These are phyloP conservation scores for Scleroderma citrinum DNA, from an alignment of 768 basidiomycete species.

Conservation along the genomic window DNA sequence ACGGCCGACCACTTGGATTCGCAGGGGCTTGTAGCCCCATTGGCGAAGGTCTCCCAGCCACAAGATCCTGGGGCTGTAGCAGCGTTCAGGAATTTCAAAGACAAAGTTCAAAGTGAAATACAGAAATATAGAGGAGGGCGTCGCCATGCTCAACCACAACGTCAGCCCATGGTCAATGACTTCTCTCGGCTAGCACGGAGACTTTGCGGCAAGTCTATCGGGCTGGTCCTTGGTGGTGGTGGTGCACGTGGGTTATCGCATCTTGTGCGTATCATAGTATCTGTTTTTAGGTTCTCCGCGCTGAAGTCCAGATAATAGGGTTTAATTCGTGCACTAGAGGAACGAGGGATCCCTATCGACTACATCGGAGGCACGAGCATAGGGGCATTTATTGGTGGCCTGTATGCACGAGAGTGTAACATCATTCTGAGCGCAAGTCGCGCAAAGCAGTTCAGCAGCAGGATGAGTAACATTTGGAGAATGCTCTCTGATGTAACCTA, in stretches of 20 bases:
- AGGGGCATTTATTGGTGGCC: constrained; percentile 85
- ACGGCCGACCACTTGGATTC: constrained; percentile 4
- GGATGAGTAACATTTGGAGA: constrained; percentile 94
- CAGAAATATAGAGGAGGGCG: constrained; percentile 75
- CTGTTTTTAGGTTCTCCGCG: constrained; percentile 6
- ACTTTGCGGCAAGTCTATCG: constrained; percentile 89
- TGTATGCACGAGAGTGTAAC: constrained; percentile 94
- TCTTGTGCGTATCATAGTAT: constrained; percentile 36
- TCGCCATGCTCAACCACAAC: constrained; percentile 59
- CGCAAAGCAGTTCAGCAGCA: constrained; percentile 83
- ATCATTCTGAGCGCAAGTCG: constrained; percentile 79
- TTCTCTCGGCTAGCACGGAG: constrained; percentile 88
- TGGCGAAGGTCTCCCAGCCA: constrained; percentile 50
- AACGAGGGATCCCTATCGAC: constrained; percentile 90
- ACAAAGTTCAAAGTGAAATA: constrained; percentile 84
- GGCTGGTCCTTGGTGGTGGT: constrained; percentile 94
- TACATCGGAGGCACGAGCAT: constrained; percentile 94
- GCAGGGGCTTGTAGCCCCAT: constrained; percentile 66
- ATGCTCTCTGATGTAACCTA: constrained; percentile 88
- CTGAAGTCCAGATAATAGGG: constrained; percentile 47
- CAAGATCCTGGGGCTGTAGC: constrained; percentile 86
- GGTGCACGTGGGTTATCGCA: constrained; percentile 88
- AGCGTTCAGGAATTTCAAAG: constrained; percentile 88
- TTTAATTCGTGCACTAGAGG: constrained; percentile 87
- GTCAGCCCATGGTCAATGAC: constrained; percentile 81